A percentile compares a stretch with the other conserved stretches of the same genome.
Evolutionary conservation across 306 rosid genomes (phyloP).

Genomic region (Quercus agrifolia): DNA sequence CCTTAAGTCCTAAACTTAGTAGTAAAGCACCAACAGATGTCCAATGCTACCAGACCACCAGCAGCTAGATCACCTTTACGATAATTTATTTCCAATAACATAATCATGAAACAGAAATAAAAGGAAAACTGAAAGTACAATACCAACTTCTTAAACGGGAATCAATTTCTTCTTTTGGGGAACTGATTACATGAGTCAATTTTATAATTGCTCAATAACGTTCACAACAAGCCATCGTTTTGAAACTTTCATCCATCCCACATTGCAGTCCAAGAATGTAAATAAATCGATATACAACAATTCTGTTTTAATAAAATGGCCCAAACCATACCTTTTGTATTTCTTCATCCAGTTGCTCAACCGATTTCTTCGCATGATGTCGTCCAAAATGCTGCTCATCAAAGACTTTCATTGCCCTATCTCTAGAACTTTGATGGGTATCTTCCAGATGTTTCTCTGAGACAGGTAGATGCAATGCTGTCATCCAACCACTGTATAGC

Average conservation of each 20-base stretch:
- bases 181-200: not conserved
- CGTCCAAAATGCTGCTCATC: constrained; percentile 90
- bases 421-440: constrained; percentile 55
- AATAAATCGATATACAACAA: not conserved
- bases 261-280: not conserved
- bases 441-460: constrained; percentile 54
- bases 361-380: constrained; percentile 86
- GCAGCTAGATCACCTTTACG: not conserved
- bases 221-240: not conserved
- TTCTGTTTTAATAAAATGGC: not conserved
- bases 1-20: not conserved
- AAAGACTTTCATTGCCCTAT: constrained; percentile 55
- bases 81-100: not conserved
- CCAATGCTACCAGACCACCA: not conserved
- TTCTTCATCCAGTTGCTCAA: constrained; percentile 73
- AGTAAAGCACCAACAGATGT: not conserved
- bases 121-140: not conserved
- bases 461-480: constrained; percentile 54
- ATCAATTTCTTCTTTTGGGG: not conserved
- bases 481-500: constrained; percentile 60
- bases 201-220: not conserved
- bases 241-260: not conserved
- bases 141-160: not conserved
- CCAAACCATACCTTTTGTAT: constrained; percentile 54
- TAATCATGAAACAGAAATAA: constrained; percentile 7